Evolutionary conservation across 768 basidiomycete genomes (phyloP), one percentile per base, ranked within the genome.

Genomic region (Gloeophyllum trabeum): DNA sequence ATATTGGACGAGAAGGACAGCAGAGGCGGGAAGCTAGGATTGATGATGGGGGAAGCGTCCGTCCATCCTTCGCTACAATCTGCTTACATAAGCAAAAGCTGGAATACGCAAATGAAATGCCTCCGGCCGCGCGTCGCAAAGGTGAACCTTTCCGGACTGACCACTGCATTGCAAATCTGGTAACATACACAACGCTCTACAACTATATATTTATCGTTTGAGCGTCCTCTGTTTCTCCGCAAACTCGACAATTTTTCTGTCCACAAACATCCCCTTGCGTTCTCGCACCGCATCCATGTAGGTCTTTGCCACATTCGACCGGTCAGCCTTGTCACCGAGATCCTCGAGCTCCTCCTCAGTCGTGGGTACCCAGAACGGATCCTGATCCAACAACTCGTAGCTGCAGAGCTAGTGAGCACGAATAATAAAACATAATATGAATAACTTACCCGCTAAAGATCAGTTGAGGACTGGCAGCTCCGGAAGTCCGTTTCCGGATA

Each of bases 331-430:
- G 58, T 94, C 91, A 36, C 96, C 96, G 6, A 99, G 67, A 58
- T 98, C 94, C 57, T 98, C 94, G 30, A 98, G 66, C 49, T 98
- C 94, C 55, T 96, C 93, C 53, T 92, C 88, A 0, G 94, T 97
- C 14, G 90, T 92, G 0, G 93, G 93, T 3, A 96, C 91, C 93
- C 93, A 97, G 65, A 92, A 97, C 4, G 93, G 93, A 65, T 97
- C 90, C 51, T 81, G 77, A 59, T 94, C 89, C 19, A 97, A 71
- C 53, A 94, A 71, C 59, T 98, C 93, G 60, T 92, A 99, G 30
- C 89, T 89, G 48, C 42, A 44, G 25, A 41, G 28, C 28, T 41
- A 42, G 43, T 42, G 38, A 45, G 39, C 36, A 35, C 43, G 57
- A 42, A 61, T 48, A 20, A 38, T n/a, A 10, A 35, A 18, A 19